phyloP scores from a whole-genome alignment of 805 yeast genomes.

The Candida chauliodis region DNA sequence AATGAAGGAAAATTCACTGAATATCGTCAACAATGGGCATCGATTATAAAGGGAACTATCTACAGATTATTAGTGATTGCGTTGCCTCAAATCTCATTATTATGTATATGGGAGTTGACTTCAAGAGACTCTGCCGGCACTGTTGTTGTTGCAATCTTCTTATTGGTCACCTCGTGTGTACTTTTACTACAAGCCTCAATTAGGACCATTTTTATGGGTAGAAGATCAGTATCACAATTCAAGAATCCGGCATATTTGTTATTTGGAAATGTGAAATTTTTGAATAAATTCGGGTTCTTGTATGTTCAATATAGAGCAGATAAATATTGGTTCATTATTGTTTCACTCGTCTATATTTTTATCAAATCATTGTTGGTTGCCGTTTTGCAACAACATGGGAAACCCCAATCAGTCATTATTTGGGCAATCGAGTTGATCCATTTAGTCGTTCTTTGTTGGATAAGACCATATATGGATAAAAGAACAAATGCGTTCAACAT shows the following conservation, averaged over 20 bases:
- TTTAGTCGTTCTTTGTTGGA: conserved; percentile 60
- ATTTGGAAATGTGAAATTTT: conserved; percentile 75
- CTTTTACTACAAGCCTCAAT: conserved; percentile 69
- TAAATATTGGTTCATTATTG: conserved; percentile 75
- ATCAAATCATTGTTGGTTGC: conserved; percentile 82
- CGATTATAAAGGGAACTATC: conserved; percentile 83
- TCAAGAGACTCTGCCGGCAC: conserved; percentile 80
- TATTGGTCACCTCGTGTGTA: conserved; percentile 54
- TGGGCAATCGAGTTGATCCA: conserved; percentile 74
- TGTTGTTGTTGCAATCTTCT: conserved; percentile 71
- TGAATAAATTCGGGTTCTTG: conserved; percentile 87
- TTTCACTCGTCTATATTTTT: conserved; percentile 62
- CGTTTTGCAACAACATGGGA: conserved; percentile 76
- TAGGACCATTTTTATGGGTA: conserved; percentile 72
- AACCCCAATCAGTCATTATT: conserved; percentile 73
- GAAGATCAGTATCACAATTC: conserved; percentile 64
- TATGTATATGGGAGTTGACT: conserved; percentile 88
- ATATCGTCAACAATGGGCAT: conserved; percentile 78
- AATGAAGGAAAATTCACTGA: conserved; percentile 65
- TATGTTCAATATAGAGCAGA: conserved; percentile 90
- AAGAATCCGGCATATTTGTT: conserved; percentile 90
- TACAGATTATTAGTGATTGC: conserved; percentile 81
- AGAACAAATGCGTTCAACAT: conserved; percentile 93
- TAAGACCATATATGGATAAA: conserved; percentile 90
- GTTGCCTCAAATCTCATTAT: conserved; percentile 78